A percentile compares a stretch with the other conserved stretches of the same genome.
Conservation (phyloP, 2,329 filamentous ascomycete species). For the Fusarium phyllophilum region DNA sequence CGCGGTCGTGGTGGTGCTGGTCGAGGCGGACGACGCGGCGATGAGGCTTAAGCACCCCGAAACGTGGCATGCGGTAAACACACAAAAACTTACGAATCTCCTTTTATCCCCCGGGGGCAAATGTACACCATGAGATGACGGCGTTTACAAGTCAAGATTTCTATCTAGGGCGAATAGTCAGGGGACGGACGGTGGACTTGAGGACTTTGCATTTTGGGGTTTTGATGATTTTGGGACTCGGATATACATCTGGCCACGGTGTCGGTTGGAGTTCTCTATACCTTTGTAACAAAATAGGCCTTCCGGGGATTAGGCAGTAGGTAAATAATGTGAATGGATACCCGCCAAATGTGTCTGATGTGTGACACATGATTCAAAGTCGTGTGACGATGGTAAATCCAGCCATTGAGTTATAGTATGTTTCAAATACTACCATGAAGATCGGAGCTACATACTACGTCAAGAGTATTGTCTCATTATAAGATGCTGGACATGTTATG, state of each 20-base stretch:
- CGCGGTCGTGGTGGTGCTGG: slow-evolving; percentile 52
- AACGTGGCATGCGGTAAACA: slow-evolving; percentile 41
- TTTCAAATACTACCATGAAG: neutral
- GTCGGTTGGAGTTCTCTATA: slow-evolving; percentile 43
- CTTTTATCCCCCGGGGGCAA: slow-evolving; percentile 46
- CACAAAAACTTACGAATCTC: slow-evolving; percentile 43
- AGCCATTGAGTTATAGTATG: neutral
- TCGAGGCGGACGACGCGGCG: slow-evolving; percentile 51
- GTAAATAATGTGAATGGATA: slow-evolving; percentile 44
- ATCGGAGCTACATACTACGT: neutral
- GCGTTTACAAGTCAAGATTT: slow-evolving; percentile 49
- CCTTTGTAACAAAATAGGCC: slow-evolving; percentile 44
- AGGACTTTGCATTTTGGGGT: slow-evolving; percentile 46
- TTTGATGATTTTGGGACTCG: slow-evolving; percentile 46
- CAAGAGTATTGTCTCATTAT: neutral
- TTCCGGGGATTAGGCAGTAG: slow-evolving; percentile 35
- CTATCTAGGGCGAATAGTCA: slow-evolving; percentile 40
- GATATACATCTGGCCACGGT: slow-evolving; percentile 43
- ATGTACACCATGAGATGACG: slow-evolving; percentile 55
- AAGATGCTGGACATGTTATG: neutral
- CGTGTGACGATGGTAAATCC: neutral
- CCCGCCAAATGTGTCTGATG: slow-evolving; percentile 28
- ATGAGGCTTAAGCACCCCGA: slow-evolving; percentile 51
- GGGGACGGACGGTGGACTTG: slow-evolving; percentile 40
- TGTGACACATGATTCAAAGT: slow-evolving; percentile 10